Evolutionary conservation across 139 green algal species (phyloP).

Genomic region (Penium margaritaceum): DNA sequence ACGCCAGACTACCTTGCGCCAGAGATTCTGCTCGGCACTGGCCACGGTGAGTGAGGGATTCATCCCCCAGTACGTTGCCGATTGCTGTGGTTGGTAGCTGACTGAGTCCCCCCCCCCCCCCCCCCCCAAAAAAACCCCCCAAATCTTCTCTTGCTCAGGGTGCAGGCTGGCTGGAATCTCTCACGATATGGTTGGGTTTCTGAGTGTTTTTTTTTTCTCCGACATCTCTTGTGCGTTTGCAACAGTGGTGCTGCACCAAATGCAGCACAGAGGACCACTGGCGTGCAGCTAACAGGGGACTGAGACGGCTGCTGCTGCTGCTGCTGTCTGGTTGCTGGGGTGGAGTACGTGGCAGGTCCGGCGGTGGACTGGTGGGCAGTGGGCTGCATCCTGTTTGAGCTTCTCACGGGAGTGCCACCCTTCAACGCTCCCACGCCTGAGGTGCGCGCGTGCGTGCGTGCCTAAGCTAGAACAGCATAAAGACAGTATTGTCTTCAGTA

Average conservation of each 20-base stretch:
- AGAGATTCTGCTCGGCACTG: constrained; percentile 58
- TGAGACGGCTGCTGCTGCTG: neutral
- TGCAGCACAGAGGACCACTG: neutral
- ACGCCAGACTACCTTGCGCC: constrained; percentile 91
- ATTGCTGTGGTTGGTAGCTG: too few relatives aligned
- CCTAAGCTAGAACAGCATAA: neutral
- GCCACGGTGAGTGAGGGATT: constrained; percentile 17
- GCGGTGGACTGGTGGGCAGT: constrained; percentile 74
- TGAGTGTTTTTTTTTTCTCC: neutral
- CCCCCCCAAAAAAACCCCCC: too few relatives aligned
- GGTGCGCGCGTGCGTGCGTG: constrained; percentile 26
- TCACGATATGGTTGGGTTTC: too few relatives aligned
- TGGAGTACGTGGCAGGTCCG: too few relatives aligned
- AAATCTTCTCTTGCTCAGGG: too few relatives aligned
- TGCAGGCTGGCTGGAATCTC: too few relatives aligned
- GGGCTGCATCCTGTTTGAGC: constrained; percentile 77
- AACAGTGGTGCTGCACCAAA: neutral
- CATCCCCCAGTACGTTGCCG: too few relatives aligned
- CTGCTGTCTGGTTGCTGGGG: too few relatives aligned
- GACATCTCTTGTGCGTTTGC: neutral
- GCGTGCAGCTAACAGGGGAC: neutral
- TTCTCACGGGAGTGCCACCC: constrained; percentile 63
- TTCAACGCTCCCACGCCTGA: constrained; percentile 71
- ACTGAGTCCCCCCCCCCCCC: too few relatives aligned
- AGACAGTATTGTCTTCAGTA: neutral